Conservation (phyloP, 495 filamentous ascomycete genomes). For the Jackrogersella multiformis region DNA sequence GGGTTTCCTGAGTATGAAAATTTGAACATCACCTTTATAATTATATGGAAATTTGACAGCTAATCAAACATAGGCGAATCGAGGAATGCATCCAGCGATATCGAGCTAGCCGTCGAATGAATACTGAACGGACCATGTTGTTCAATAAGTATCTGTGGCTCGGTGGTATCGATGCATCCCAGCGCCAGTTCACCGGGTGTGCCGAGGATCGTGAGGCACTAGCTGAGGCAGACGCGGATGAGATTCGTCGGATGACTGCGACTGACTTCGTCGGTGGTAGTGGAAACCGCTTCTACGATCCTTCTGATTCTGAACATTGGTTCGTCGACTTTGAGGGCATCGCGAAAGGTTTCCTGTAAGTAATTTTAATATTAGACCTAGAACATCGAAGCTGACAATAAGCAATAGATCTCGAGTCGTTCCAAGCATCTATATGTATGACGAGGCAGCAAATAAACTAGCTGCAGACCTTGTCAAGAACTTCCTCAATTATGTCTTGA, state of each 20-base stretch:
- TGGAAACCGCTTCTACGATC: conserved; percentile 56
- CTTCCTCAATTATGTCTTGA: conserved; percentile 87
- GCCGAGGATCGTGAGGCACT: conserved; percentile 61
- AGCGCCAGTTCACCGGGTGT: conserved; percentile 73
- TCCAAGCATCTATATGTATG: conserved; percentile 38
- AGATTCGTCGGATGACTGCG: conserved; percentile 69
- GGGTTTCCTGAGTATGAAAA: conserved; percentile 52
- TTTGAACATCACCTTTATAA: conserved; percentile 9
- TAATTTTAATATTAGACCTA: conserved; percentile 21
- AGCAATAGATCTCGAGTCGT: conserved; percentile 53
- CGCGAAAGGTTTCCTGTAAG: conserved; percentile 80
- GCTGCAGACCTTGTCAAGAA: conserved; percentile 70
- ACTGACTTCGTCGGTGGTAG: conserved; percentile 63
- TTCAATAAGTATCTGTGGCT: conserved; percentile 84
- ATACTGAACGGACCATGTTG: conserved; percentile 64
- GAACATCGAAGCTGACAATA: conserved; percentile 32
- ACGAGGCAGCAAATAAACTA: conserved; percentile 36
- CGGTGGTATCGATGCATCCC: conserved; percentile 78
- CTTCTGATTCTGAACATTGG: conserved; percentile 62
- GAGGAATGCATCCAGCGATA: conserved; percentile 88
- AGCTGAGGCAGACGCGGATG: conserved; percentile 63
- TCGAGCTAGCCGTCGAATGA: conserved; percentile 75
- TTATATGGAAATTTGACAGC: neutral
- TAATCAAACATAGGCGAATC: conserved; percentile 68
- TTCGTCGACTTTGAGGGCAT: conserved; percentile 82